Percentiles rank a stretch among this genome's conserved stretches.
Evolutionary conservation across 495 filamentous ascomycete genomes (phyloP).

Genomic region (Hypomontagnella submonticulosa): DNA sequence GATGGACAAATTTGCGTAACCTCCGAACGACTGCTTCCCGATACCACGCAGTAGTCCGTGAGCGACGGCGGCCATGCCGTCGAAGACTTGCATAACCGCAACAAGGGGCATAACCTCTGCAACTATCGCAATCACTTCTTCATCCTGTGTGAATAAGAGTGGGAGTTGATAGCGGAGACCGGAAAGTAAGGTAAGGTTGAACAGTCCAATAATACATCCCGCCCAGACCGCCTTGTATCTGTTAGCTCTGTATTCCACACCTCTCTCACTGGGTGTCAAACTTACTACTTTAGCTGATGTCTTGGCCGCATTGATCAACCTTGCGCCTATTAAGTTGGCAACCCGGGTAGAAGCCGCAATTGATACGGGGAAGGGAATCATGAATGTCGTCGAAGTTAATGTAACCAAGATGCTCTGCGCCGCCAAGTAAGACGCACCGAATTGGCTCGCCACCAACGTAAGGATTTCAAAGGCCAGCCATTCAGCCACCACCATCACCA

Average conservation of each 20-base stretch:
- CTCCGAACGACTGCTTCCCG: slow-evolving; percentile 86
- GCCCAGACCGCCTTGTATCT: slow-evolving; percentile 63
- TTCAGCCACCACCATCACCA: slow-evolving; percentile 93
- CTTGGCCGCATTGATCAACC: slow-evolving; percentile 74
- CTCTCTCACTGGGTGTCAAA: slow-evolving; percentile 7
- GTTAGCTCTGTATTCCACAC: slow-evolving; percentile 24
- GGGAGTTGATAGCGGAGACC: slow-evolving; percentile 75
- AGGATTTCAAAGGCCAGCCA: slow-evolving; percentile 86
- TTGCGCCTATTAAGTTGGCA: slow-evolving; percentile 75
- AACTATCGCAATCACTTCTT: slow-evolving; percentile 80
- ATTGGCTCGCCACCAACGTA: slow-evolving; percentile 75
- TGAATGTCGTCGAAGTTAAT: slow-evolving; percentile 65
- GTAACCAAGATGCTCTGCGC: slow-evolving; percentile 70
- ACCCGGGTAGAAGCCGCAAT: slow-evolving; percentile 72
- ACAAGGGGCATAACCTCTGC: slow-evolving; percentile 78
- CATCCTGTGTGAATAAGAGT: slow-evolving; percentile 80
- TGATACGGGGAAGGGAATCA: slow-evolving; percentile 70
- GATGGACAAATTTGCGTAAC: slow-evolving; percentile 83
- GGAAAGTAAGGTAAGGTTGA: slow-evolving; percentile 77
- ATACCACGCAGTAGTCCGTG: slow-evolving; percentile 87
- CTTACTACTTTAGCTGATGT: slow-evolving; percentile 74
- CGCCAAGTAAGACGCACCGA: slow-evolving; percentile 74
- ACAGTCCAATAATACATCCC: slow-evolving; percentile 74
- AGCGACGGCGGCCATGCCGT: slow-evolving; percentile 78
- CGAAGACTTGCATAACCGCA: slow-evolving; percentile 89